These are phyloP conservation scores for Pyrenopolyporus hunteri DNA, from an alignment of 495 filamentous ascomycete species.

Conservation along the genomic window DNA sequence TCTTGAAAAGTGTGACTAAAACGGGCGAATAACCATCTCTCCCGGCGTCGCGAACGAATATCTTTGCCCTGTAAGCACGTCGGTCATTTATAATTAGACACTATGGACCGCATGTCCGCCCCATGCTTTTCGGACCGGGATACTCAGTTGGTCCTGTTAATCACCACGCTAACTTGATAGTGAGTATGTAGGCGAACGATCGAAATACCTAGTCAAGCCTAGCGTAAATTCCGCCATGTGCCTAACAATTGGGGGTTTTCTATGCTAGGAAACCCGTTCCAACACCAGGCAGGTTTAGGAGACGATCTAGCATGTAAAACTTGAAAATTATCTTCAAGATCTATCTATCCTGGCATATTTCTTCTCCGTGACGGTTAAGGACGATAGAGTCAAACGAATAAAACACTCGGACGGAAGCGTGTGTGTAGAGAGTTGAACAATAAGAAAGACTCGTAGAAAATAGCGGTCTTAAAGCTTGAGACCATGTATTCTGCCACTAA, in stretches of 20 bases:
- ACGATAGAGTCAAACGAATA: too few relatives aligned
- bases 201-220: not conserved
- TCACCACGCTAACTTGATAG: constrained; percentile 18
- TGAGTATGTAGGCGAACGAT: not conserved
- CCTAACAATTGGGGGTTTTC: not conserved
- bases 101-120: constrained; percentile 10
- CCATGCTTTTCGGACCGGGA: constrained; percentile 30
- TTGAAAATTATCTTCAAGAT: too few relatives aligned
- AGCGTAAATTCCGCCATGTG: not conserved
- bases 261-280: not conserved
- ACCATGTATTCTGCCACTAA: too few relatives aligned
- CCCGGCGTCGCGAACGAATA: constrained; percentile 19
- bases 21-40: not conserved
- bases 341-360: too few relatives aligned
- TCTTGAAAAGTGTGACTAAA: constrained; percentile 14
- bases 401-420: too few relatives aligned
- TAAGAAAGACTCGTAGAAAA: too few relatives aligned
- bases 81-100: constrained; percentile 38
- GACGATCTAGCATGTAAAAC: constrained; percentile 2
- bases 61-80: constrained; percentile 23
- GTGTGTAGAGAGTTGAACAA: too few relatives aligned
- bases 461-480: too few relatives aligned
- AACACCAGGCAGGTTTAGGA: constrained; percentile 4
- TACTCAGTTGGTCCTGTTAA: constrained; percentile 27
- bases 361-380: too few relatives aligned